These are phyloP conservation scores for Aureobasidium mangrovei DNA, from an alignment of 2,329 filamentous ascomycete species.

Conservation along the genomic window DNA sequence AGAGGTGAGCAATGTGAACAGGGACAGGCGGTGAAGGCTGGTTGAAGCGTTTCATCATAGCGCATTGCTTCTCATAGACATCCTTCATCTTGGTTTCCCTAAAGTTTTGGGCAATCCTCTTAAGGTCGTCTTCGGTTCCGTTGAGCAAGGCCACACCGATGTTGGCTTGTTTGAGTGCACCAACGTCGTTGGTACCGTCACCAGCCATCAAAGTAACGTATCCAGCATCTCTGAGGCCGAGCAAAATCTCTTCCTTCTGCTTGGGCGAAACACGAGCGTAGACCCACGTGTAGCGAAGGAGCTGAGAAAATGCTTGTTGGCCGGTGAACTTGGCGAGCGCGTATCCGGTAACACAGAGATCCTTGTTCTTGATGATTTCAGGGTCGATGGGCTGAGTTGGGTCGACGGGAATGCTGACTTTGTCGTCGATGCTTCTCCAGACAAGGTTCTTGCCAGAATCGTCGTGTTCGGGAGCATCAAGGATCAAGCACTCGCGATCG, in stretches of 20 bases:
- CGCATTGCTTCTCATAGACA: slow-evolving; percentile 90
- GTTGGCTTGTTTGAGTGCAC: slow-evolving; percentile 94
- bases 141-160: slow-evolving; percentile 95
- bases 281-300: slow-evolving; percentile 89
- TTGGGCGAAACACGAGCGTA: slow-evolving; percentile 97
- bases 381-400: slow-evolving; percentile 70
- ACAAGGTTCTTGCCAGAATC: slow-evolving; percentile 70
- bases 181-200: slow-evolving; percentile 96
- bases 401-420: slow-evolving; percentile 75
- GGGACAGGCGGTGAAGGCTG: slow-evolving; percentile 88
- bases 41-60: slow-evolving; percentile 90
- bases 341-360: slow-evolving; percentile 93
- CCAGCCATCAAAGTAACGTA: slow-evolving; percentile 99
- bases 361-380: slow-evolving; percentile 73
- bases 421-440: slow-evolving; percentile 93
- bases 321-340: slow-evolving; percentile 82
- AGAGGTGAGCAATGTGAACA: slow-evolving; percentile 84
- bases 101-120: slow-evolving; percentile 84
- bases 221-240: slow-evolving; percentile 89
- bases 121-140: slow-evolving; percentile 82
- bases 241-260: slow-evolving; percentile 97
- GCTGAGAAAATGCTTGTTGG: slow-evolving; percentile 63
- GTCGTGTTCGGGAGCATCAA: slow-evolving; percentile 90
- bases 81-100: slow-evolving; percentile 98
- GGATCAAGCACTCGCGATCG: slow-evolving; percentile 85